Percentiles rank a stretch among this genome's conserved stretches.
These are phyloP conservation scores for Lanmaoa rubissima DNA, from an alignment of 768 basidiomycete species.

Conservation along the genomic window DNA sequence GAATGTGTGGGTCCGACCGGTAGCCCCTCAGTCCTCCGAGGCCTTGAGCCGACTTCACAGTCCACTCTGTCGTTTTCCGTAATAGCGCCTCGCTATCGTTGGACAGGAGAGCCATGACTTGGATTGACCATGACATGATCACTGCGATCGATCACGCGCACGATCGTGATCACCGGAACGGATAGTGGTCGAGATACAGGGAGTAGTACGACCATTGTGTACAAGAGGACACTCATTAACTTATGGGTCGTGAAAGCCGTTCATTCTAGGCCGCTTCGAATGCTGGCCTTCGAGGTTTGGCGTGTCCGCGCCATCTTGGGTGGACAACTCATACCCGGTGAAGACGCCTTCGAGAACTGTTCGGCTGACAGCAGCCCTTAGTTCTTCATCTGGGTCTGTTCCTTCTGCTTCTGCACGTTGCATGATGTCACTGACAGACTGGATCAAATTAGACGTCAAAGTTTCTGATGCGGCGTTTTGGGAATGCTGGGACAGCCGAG, in stretches of 20 bases:
- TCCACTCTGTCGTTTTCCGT: background rate
- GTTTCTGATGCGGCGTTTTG: slow-evolving; percentile 69
- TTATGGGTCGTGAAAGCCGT: slow-evolving; percentile 16
- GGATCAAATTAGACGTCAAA: slow-evolving; percentile 66
- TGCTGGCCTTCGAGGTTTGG: slow-evolving; percentile 8
- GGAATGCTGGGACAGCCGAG: slow-evolving; percentile 57
- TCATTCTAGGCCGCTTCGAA: slow-evolving; percentile 27
- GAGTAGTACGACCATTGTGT: slow-evolving; percentile 7
- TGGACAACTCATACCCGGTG: slow-evolving; percentile 56
- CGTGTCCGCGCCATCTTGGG: slow-evolving; percentile 9
- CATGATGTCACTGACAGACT: slow-evolving; percentile 66
- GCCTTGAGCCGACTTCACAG: background rate
- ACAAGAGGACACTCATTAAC: background rate
- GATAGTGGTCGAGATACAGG: slow-evolving; percentile 17
- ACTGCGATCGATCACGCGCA: slow-evolving; percentile 26
- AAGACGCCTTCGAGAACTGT: slow-evolving; percentile 67
- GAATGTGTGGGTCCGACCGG: slow-evolving; percentile 16
- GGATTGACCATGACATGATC: slow-evolving; percentile 31
- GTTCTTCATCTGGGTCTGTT: slow-evolving; percentile 62
- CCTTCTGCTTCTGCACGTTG: slow-evolving; percentile 54
- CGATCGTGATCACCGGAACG: slow-evolving; percentile 37
- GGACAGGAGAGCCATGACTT: slow-evolving; percentile 1
- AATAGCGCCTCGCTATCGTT: background rate
- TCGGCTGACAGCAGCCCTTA: slow-evolving; percentile 56
- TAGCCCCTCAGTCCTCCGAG: slow-evolving; percentile 17